Percentiles rank a stretch among this genome's conserved stretches.
Evolutionary conservation across 495 filamentous ascomycete species (phyloP).

Genomic region (Hypomontagnella monticulosa): DNA sequence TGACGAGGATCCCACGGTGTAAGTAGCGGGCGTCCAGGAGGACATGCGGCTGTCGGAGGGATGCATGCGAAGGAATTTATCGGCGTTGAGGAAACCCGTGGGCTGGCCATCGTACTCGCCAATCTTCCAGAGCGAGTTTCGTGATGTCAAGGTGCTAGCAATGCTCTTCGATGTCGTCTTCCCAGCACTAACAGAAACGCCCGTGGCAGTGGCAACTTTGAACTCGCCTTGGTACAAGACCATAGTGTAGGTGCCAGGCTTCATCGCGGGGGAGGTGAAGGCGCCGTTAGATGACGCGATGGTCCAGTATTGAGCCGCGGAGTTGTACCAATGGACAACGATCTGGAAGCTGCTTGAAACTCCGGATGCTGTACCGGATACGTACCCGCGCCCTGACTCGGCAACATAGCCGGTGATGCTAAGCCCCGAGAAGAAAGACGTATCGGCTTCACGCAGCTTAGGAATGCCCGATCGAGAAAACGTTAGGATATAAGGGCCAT

Average conservation of each 20-base stretch:
- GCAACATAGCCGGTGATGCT: slow-evolving; percentile 67
- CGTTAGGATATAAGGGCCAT: slow-evolving; percentile 70
- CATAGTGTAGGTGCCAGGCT: slow-evolving; percentile 73
- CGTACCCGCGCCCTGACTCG: slow-evolving; percentile 62
- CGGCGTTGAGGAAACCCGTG: slow-evolving; percentile 72
- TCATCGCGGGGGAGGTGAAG: slow-evolving; percentile 73
- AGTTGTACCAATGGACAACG: slow-evolving; percentile 74
- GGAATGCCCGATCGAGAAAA: slow-evolving; percentile 69
- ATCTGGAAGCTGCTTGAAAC: slow-evolving; percentile 58
- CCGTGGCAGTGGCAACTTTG: slow-evolving; percentile 60
- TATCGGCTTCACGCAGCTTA: slow-evolving; percentile 57
- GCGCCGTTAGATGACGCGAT: slow-evolving; percentile 60
- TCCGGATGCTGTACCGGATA: slow-evolving; percentile 66
- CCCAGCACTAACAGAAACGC: slow-evolving; percentile 65
- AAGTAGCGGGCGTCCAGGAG: slow-evolving; percentile 66
- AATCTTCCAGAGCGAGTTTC: slow-evolving; percentile 68
- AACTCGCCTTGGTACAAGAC: slow-evolving; percentile 72
- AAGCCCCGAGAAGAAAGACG: slow-evolving; percentile 68
- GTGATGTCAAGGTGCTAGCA: slow-evolving; percentile 56
- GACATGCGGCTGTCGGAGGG: slow-evolving; percentile 70
- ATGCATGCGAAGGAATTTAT: slow-evolving; percentile 72
- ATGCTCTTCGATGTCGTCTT: slow-evolving; percentile 63
- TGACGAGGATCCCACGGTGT: slow-evolving; percentile 64
- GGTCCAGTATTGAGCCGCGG: slow-evolving; percentile 70
- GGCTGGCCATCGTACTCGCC: slow-evolving; percentile 72